Evolutionary conservation across 306 rosid species (phyloP).

Genomic region (Urtica urens): DNA sequence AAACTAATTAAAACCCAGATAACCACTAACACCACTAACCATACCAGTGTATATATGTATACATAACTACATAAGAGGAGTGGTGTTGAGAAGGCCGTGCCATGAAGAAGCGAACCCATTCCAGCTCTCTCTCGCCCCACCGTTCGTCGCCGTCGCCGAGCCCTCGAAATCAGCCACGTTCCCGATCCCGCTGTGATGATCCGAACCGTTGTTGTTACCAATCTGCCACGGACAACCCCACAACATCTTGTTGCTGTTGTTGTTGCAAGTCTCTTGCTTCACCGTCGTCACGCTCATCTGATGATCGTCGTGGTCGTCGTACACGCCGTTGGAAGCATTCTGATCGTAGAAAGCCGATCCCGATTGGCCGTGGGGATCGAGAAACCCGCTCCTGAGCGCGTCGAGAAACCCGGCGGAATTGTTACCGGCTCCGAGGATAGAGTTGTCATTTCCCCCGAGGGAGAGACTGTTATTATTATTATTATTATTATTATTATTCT

Average conservation of each 20-base stretch:
- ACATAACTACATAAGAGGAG: constrained; percentile 58
- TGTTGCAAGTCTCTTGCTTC: constrained; percentile 65
- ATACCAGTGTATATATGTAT: neutral
- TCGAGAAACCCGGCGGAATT: neutral
- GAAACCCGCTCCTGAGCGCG: neutral
- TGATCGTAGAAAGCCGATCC: no score
- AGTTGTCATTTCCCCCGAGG: no score
- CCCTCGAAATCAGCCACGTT: constrained; percentile 36
- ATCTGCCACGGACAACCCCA: constrained; percentile 89
- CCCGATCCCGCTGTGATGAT: constrained; percentile 18
- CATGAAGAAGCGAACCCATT: constrained; percentile 55
- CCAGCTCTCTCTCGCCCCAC: constrained; percentile 75
- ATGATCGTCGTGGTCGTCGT: constrained; percentile 31
- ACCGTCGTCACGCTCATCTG: constrained; percentile 58
- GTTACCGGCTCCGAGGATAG: neutral
- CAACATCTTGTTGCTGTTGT: constrained; percentile 34
- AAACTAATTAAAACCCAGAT: neutral
- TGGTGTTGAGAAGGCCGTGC: constrained; percentile 83
- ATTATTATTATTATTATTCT: no score
- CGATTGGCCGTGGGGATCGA: no score
- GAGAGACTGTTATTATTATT: no score
- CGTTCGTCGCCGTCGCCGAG: constrained; percentile 50
- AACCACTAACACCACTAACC: neutral
- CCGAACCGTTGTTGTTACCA: constrained; percentile 39
- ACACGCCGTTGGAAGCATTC: neutral